Base-by-base conservation (phyloP, 805 yeast genomes). In the Metschnikowia anglica region DNA sequence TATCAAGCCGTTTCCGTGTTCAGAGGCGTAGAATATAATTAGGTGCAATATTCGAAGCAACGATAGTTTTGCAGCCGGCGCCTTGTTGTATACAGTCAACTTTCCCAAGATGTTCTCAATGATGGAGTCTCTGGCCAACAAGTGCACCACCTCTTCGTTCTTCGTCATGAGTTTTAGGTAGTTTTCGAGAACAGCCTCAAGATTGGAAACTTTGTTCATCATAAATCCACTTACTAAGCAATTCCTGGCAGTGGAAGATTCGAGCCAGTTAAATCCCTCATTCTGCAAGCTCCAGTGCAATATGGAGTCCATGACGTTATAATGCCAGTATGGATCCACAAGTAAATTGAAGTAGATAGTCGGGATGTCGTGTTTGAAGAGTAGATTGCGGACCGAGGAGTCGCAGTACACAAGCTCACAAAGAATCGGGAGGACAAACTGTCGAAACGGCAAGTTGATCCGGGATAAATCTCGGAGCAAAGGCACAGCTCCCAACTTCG, bases 251-350 rank as follows among this genome's bases (percentile, higher is more conserved):
- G 40, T 54, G 17, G 60, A 56, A 40, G 56, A 49, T 20, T 49
- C 63, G 23, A 57, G 59, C 33, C 38, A 51, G 7, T 54, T 56
- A 31, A 38, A 59, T 6, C 43, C 49, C 4, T 59, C 57, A 37
- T 61, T 63, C 41, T 50, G 65, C 49, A 58, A 55, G 46, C 50
- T 58, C 79, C 72, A 74, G 48, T 53, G 58, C 8, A 72, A 34
- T 2, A 79, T 62, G 0, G 81, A 72, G 21, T 78, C 81, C 47
- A 76, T 63, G 2, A 81, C 77, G 53, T 73, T 76, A 15, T 74
- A 71, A 55, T 76, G 80, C 82, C 83, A 79, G 50, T 77, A 76
- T 0, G 79, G 73, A 51, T 79, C 81, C 8, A 66, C 49, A 3
- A 76, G 53, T 12, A 79, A 60, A 12, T 61, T 57, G 27, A 68